Percentiles rank a stretch among this genome's conserved stretches.
Conservation (phyloP, 1,284 basidiomycete genomes). For the Ceratobasidium sp. region DNA sequence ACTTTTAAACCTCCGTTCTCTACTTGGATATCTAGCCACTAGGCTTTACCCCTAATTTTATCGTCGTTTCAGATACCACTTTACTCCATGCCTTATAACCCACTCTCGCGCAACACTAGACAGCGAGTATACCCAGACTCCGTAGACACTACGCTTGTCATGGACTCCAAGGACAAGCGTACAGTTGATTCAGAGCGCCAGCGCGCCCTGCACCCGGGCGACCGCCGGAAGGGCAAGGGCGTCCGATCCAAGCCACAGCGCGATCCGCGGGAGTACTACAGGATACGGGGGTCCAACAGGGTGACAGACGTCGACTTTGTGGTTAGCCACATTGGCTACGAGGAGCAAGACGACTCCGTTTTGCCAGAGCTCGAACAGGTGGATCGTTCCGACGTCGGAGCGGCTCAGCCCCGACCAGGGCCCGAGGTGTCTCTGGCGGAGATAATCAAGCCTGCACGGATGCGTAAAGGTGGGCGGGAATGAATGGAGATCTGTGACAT, state of each 20-base stretch:
- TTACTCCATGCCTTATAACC: conserved; percentile 11
- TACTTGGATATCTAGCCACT: not conserved
- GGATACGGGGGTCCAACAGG: not conserved
- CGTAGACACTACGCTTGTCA: not conserved
- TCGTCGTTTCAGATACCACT: not conserved
- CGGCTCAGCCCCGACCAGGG: not conserved
- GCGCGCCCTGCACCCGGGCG: conserved; percentile 24
- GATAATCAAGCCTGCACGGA: conserved; percentile 35
- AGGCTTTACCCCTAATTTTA: not conserved
- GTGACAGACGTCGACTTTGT: conserved; percentile 5
- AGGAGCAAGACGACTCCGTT: not conserved
- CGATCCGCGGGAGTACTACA: not conserved
- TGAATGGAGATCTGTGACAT: not conserved
- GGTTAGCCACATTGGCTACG: not conserved
- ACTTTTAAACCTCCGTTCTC: not conserved
- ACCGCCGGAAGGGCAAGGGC: conserved; percentile 31
- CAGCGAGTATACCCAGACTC: not conserved
- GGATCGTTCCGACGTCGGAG: conserved; percentile 3
- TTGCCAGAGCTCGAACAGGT: not conserved
- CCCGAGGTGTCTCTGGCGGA: conserved; percentile 26
- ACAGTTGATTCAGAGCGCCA: conserved; percentile 21
- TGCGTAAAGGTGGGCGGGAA: conserved; percentile 23
- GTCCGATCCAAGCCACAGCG: conserved; percentile 8
- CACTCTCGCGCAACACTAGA: not conserved
- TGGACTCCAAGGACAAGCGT: conserved; percentile 32